Conservation (phyloP, 371 early-diverging fungal species). For the Apophysomyces trapeziformis region DNA sequence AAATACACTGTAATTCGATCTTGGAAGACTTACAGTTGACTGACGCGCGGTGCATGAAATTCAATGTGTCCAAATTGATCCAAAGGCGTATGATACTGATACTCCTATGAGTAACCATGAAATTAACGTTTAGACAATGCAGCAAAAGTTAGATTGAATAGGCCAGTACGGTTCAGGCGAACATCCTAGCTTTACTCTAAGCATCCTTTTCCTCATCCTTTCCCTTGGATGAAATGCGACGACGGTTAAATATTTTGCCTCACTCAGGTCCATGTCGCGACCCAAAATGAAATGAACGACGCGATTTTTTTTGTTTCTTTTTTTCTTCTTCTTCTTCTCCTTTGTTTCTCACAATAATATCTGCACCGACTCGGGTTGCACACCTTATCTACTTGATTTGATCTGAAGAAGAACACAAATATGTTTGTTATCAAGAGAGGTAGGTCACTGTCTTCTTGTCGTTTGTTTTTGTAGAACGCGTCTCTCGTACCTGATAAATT, state of each 20-base stretch:
- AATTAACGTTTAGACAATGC: background rate
- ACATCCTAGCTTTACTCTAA: background rate
- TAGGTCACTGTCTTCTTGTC: constrained; percentile 23
- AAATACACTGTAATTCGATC: too few relatives aligned
- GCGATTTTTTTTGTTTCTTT: constrained; percentile 1
- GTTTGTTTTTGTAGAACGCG: constrained; percentile 8
- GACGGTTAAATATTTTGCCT: constrained; percentile 8
- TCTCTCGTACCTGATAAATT: background rate
- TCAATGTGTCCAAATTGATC: too few relatives aligned
- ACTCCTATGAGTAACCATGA: background rate
- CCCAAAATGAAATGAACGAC: constrained; percentile 10
- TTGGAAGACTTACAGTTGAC: too few relatives aligned
- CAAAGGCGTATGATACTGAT: too few relatives aligned
- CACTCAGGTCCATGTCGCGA: background rate
- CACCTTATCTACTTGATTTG: constrained; percentile 1
- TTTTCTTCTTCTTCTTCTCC: constrained; percentile 6
- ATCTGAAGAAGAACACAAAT: background rate
- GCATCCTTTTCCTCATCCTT: background rate
- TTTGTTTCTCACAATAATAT: background rate
- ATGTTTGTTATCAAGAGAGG: constrained; percentile 85
- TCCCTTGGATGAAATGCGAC: background rate
- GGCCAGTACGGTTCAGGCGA: too few relatives aligned
- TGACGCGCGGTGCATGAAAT: too few relatives aligned
- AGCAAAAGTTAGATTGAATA: too few relatives aligned
- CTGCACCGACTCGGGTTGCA: background rate